A percentile compares a stretch with the other conserved stretches of the same genome.
These are phyloP conservation scores for Ophidiomyces ophidiicola DNA, from an alignment of 2,329 filamentous ascomycete genomes.

Conservation along the genomic window DNA sequence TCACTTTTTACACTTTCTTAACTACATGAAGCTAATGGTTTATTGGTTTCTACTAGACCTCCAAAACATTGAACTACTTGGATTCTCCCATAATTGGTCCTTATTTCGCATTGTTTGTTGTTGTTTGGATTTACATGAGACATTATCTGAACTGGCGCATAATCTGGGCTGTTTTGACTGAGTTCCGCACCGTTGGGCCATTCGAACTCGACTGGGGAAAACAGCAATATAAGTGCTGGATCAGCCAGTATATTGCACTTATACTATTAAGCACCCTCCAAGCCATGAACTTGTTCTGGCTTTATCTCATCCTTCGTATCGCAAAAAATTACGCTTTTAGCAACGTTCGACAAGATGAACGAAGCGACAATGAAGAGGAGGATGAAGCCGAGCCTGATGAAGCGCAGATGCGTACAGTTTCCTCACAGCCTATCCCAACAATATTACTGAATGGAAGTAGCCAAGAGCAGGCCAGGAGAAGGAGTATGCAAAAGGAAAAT, in stretches of 20 bases:
- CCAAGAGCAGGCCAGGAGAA: neutral
- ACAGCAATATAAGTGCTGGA: constrained; percentile 39
- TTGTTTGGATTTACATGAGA: constrained; percentile 76
- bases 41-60: constrained; percentile 47
- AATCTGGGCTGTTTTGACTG: constrained; percentile 36
- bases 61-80: constrained; percentile 84
- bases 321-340: constrained; percentile 33
- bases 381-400: constrained; percentile 26
- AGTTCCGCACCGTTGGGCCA: constrained; percentile 38
- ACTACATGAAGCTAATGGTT: neutral
- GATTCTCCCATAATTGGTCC: constrained; percentile 65
- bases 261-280: constrained; percentile 34
- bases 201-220: constrained; percentile 40
- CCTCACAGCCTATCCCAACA: constrained; percentile 2
- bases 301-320: constrained; percentile 36
- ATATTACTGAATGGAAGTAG: constrained; percentile 8
- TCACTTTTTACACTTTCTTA: neutral
- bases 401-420: neutral
- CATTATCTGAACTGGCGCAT: constrained; percentile 51
- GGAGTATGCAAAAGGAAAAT: constrained; percentile 8
- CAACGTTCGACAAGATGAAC: constrained; percentile 31
- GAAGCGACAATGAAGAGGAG: constrained; percentile 37
- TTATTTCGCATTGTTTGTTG: constrained; percentile 74
- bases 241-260: constrained; percentile 38
- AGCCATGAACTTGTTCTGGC: constrained; percentile 37